Evolutionary conservation across 2,329 filamentous ascomycete genomes (phyloP).

Genomic region (Beauveria medogensis): DNA sequence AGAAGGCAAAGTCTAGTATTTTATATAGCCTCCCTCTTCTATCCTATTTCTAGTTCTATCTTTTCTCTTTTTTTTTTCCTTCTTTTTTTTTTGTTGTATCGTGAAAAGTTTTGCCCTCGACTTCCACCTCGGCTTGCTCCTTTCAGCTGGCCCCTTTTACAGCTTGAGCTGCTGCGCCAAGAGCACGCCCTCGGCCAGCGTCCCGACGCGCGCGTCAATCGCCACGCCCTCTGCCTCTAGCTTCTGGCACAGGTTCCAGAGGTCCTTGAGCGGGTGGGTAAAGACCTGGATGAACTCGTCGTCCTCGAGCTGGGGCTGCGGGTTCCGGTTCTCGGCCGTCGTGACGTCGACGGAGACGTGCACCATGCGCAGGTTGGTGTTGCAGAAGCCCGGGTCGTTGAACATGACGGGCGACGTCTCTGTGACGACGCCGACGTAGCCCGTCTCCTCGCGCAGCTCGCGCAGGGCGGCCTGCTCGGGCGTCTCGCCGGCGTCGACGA

Average conservation of each 20-base stretch:
- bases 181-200: conserved; percentile 70
- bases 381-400: conserved; percentile 59
- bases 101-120: not conserved
- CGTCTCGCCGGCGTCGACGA: conserved; percentile 55
- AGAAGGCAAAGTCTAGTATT: conserved; percentile 33
- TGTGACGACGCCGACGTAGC: conserved; percentile 48
- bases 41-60: not conserved
- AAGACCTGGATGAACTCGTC: conserved; percentile 80
- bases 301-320: conserved; percentile 63
- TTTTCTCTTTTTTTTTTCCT: too few species aligned
- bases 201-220: conserved; percentile 71
- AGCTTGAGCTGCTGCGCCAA: conserved; percentile 52
- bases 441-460: conserved; percentile 60
- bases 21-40: not conserved
- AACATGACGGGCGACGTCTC: conserved; percentile 60
- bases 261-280: conserved; percentile 51
- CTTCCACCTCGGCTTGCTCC: too few species aligned
- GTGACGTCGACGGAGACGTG: conserved; percentile 66
- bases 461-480: conserved; percentile 53
- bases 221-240: conserved; percentile 65
- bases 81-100: not conserved
- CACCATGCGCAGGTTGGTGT: conserved; percentile 60
- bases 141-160: conserved; percentile 13
- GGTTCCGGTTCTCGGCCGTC: conserved; percentile 59
- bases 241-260: conserved; percentile 59